Conservation (phyloP, 768 basidiomycete genomes). For the Suillus subluteus region DNA sequence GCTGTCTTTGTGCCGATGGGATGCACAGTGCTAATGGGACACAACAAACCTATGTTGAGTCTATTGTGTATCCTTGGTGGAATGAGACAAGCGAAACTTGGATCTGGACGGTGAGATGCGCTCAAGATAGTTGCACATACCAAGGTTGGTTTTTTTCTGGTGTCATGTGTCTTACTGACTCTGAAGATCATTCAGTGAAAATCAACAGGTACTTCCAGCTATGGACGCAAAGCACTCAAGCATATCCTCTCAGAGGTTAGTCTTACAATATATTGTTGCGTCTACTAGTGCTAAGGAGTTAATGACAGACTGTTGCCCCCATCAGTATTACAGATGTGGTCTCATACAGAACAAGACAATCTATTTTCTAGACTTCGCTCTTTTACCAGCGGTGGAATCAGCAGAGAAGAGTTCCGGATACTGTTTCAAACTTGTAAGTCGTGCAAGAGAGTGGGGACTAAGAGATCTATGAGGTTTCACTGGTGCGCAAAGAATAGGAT, state of each 20-base stretch:
- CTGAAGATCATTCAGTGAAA: not conserved
- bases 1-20: not conserved
- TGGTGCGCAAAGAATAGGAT: not conserved
- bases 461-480: not conserved
- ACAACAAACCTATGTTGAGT: not conserved
- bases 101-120: not conserved
- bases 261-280: not conserved
- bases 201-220: not conserved
- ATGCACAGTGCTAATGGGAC: too few relatives aligned
- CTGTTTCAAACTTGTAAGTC: not conserved
- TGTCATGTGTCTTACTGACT: not conserved
- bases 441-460: conserved; percentile 1
- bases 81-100: not conserved
- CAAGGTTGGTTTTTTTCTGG: not conserved
- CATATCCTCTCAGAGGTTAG: not conserved
- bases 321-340: not conserved
- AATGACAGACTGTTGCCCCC: too few relatives aligned
- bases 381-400: not conserved
- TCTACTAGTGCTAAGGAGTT: too few relatives aligned
- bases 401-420: not conserved
- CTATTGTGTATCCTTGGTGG: not conserved
- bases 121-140: not conserved
- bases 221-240: not conserved
- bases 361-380: not conserved
- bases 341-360: not conserved